Base-by-base conservation (phyloP, 441 rosid genomes). In the Hypseocharis bilobata region DNA sequence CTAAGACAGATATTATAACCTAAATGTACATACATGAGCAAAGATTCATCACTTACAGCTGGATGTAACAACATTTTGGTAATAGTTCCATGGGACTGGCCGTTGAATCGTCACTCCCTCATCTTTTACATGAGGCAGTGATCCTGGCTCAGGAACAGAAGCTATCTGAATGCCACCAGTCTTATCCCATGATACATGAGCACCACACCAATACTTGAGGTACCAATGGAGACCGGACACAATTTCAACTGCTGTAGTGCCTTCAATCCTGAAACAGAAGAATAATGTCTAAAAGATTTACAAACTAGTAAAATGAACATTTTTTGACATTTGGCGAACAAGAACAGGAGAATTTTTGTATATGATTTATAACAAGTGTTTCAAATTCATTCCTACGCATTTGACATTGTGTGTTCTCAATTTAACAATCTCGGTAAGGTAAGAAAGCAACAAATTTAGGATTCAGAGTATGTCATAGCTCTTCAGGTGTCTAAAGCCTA, bases 221-320 rank as follows among this genome's bases (percentile, higher is more conserved):
- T 87, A 91, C 99, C 97, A 93, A 65, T 93, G 97, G 58, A 93
- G 86, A 42, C 99, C 99, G 29, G 97, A 87, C 69, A 84, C 89
- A 69, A 93, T 77, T 76, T 91, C 99, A 65, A 91, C 91, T 42
- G 85, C 97, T 28, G 95, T 84, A 58, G 91, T 86, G 45, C 99
- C 99, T 76, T 77, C 77, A 61, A 93, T 80, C 61, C 99, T 93
- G 78, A 51, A 63, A 64, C 29, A 22, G 11, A 66, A 17, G 63
- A 11, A 28, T 3, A 60, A 30, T 7, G 70, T 57, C 28, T 54
- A 61, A 63, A 42, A 20, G 44, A 20, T 38, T 56, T 28, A 51
- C 17, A 27, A 8, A 54, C 34, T 23, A 6, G 57, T 22, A 20
- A 60, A 55, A 5, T 27, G 29, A 54, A 36, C 58, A 34, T 45